phyloP scores from a whole-genome alignment of 345 rosid genomes.

The Excoecaria agallocha region DNA sequence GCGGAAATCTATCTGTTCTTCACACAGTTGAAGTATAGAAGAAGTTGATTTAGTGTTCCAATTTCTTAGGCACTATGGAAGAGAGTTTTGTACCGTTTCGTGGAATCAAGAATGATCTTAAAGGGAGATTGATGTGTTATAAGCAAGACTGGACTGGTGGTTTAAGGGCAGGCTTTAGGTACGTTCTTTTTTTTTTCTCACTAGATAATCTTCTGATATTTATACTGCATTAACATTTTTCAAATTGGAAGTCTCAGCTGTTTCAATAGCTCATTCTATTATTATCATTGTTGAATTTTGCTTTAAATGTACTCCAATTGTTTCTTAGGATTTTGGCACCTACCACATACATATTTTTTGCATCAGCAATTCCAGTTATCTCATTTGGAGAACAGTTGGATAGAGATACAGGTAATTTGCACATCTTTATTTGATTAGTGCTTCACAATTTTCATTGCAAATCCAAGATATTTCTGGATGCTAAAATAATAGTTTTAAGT shows the following conservation, averaged over 20 bases:
- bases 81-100: constrained; percentile 31
- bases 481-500: background rate
- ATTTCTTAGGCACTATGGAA: constrained; percentile 24
- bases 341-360: constrained; percentile 31
- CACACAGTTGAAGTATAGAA: constrained; percentile 17
- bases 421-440: background rate
- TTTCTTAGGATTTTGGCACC: constrained; percentile 33
- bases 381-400: constrained; percentile 33
- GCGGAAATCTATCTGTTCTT: constrained; percentile 1
- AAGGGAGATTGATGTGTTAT: constrained; percentile 26
- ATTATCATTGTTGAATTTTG: background rate
- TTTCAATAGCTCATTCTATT: background rate
- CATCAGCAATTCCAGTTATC: constrained; percentile 37
- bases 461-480: background rate
- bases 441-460: background rate
- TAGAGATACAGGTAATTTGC: constrained; percentile 30
- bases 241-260: constrained; percentile 6
- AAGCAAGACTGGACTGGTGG: constrained; percentile 35
- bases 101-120: constrained; percentile 28
- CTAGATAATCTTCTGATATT: background rate
- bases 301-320: background rate
- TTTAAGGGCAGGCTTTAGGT: constrained; percentile 29
- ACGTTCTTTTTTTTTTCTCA: constrained; percentile 9
- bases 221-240: background rate
- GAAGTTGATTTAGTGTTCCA: constrained; percentile 6